These are phyloP conservation scores for Corymbia citriodora DNA, from an alignment of 441 rosid genomes.

Conservation along the genomic window DNA sequence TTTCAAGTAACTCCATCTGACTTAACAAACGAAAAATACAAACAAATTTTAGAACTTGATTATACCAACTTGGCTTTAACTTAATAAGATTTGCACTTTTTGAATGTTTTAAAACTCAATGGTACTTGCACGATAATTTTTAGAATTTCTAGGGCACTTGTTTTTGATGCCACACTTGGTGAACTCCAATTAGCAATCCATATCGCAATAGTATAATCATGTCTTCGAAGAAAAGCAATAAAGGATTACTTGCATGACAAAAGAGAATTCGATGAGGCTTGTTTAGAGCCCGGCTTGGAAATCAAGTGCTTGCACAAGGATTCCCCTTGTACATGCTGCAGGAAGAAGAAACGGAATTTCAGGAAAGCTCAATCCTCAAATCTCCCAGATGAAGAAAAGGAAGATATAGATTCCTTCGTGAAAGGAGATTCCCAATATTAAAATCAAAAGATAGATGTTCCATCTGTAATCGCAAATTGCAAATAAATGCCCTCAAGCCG, in stretches of 20 bases:
- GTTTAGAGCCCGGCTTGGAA: neutral
- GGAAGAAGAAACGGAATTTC: neutral
- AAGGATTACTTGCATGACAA: neutral
- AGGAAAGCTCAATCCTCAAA: neutral
- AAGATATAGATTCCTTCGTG: neutral
- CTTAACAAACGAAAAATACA: neutral
- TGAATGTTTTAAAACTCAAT: too few relatives aligned
- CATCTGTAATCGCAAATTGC: neutral
- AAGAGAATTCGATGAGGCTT: neutral
- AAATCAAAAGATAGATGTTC: neutral
- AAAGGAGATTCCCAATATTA: neutral
- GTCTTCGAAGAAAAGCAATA: neutral
- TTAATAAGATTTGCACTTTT: neutral
- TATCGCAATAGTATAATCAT: neutral
- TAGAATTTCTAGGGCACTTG: neutral
- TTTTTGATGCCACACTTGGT: neutral
- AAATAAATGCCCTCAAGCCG: neutral
- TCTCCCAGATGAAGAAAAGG: neutral
- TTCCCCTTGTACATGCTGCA: neutral
- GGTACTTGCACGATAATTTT: fast-evolving
- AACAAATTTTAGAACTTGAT: neutral
- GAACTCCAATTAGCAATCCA: neutral
- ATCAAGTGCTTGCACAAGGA: neutral
- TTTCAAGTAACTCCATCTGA: neutral
- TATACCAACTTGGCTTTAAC: too few relatives aligned